These are phyloP conservation scores for Globisporangium nagaii DNA, from an alignment of 352 stramenopile species.

Conservation along the genomic window DNA sequence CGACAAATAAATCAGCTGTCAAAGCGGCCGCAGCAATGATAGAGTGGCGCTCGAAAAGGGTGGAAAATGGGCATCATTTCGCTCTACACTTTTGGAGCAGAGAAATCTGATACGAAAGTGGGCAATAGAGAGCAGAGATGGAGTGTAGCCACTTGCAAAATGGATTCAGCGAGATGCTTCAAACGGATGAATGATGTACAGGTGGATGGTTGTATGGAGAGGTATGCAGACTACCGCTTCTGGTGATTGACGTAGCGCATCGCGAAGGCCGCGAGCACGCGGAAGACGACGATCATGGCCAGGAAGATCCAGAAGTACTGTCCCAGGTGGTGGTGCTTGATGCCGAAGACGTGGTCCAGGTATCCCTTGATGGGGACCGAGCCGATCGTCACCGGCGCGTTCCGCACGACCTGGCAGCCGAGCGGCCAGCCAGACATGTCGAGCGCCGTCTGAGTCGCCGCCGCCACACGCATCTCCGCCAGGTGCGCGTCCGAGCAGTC, in stretches of 20 bases:
- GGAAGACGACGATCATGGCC: conserved; percentile 39
- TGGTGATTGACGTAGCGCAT: conserved; percentile 16
- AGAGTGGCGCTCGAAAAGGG: too few species aligned
- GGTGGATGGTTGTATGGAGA: too few species aligned
- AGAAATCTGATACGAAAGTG: too few species aligned
- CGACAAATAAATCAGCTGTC: too few species aligned
- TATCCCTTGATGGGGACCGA: conserved; percentile 48
- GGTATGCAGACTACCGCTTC: conserved; percentile 11
- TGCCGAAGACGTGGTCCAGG: conserved; percentile 49
- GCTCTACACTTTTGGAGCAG: too few species aligned
- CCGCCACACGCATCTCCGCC: background rate
- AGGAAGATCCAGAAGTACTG: conserved; percentile 46
- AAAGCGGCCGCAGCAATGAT: too few species aligned
- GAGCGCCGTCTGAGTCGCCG: conserved; percentile 7
- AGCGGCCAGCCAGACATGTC: conserved; percentile 25
- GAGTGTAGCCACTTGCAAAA: too few species aligned
- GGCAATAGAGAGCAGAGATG: too few species aligned
- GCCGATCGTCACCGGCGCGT: conserved; percentile 36
- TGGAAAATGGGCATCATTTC: too few species aligned
- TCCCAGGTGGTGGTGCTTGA: conserved; percentile 37
- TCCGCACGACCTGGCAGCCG: conserved; percentile 46
- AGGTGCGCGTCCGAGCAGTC: conserved; percentile 21
- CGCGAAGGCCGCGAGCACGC: conserved; percentile 38
- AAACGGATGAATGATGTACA: too few species aligned
- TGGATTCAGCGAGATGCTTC: too few species aligned